Evolutionary conservation across 2,329 filamentous ascomycete species (phyloP).

Genomic region (Microdochium paspali): DNA sequence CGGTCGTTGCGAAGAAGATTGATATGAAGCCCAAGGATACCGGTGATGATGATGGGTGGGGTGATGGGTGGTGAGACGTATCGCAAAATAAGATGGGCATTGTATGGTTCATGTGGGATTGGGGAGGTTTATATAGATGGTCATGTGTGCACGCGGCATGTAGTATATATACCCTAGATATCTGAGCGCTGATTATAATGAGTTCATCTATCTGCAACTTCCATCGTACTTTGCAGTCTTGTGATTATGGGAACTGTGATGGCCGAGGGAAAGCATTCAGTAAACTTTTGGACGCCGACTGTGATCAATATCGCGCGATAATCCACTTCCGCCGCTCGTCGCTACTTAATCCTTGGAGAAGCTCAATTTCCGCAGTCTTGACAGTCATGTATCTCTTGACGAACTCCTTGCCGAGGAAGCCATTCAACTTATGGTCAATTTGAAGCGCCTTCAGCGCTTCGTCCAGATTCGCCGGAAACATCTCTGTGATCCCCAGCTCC

Average conservation of each 20-base stretch:
- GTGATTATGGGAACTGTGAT: not conserved
- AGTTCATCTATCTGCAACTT: not conserved
- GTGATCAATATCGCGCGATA: slow-evolving; percentile 51
- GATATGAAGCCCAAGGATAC: slow-evolving; percentile 55
- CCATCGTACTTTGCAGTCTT: not conserved
- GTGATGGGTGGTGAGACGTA: slow-evolving; percentile 48
- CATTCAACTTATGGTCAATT: slow-evolving; percentile 33
- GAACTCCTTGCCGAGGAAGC: slow-evolving; percentile 36
- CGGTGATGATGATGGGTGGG: slow-evolving; percentile 53
- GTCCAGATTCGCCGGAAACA: slow-evolving; percentile 43
- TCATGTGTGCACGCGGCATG: not conserved
- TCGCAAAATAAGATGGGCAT: not conserved
- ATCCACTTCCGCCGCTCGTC: slow-evolving; percentile 46
- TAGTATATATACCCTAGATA: not conserved
- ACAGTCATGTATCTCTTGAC: slow-evolving; percentile 47
- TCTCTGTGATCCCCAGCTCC: slow-evolving; percentile 40
- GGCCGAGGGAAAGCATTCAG: too few species aligned
- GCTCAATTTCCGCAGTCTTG: slow-evolving; percentile 48
- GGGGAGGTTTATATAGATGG: not conserved
- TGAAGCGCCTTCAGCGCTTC: slow-evolving; percentile 45
- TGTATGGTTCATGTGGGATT: not conserved
- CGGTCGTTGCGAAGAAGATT: slow-evolving; percentile 52
- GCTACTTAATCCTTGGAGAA: slow-evolving; percentile 38
- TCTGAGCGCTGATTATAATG: not conserved
- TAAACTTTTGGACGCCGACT: too few species aligned